Evolutionary conservation across 2,329 filamentous ascomycete genomes (phyloP).

Genomic region (Pestalotiopsis sp.): DNA sequence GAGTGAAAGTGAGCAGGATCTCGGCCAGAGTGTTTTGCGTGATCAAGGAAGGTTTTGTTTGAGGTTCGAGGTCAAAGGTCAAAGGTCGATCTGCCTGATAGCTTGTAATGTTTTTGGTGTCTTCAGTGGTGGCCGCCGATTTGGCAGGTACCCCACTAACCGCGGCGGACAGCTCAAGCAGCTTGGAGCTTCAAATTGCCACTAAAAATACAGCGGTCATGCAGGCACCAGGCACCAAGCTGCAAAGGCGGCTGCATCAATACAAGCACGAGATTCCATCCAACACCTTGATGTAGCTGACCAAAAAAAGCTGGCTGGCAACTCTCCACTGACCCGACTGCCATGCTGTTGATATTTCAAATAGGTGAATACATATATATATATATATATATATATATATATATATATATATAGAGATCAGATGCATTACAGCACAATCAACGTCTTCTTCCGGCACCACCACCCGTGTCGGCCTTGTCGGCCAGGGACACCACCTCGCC

Average conservation of each 20-base stretch:
- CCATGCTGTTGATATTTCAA: not conserved
- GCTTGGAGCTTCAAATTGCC: not conserved
- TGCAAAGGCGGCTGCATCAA: too few relatives aligned
- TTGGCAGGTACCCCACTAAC: not conserved
- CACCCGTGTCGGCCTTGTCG: slow-evolving; percentile 65
- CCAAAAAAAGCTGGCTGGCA: too few relatives aligned
- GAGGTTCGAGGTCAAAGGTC: not conserved
- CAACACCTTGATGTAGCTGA: too few relatives aligned
- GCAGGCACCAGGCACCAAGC: too few relatives aligned
- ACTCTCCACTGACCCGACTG: too few relatives aligned
- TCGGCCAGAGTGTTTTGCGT: not conserved
- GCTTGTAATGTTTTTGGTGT: not conserved
- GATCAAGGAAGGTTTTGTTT: not conserved
- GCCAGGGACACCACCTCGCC: slow-evolving; percentile 89
- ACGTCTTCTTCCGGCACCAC: slow-evolving; percentile 41
- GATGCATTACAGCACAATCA: slow-evolving; percentile 16
- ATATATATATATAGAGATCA: not conserved
- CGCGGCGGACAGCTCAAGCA: not conserved
- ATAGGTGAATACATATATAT: not conserved
- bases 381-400: not conserved
- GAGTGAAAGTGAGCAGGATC: not conserved
- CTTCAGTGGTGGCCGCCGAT: not conserved
- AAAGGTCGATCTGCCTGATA: not conserved
- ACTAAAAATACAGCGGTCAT: not conserved
- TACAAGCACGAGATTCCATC: too few relatives aligned